Evolutionary conservation across 1,139 yeast genomes (phyloP), one percentile per base, ranked within the genome.

Genomic region (Suhomyces panamericanus): DNA sequence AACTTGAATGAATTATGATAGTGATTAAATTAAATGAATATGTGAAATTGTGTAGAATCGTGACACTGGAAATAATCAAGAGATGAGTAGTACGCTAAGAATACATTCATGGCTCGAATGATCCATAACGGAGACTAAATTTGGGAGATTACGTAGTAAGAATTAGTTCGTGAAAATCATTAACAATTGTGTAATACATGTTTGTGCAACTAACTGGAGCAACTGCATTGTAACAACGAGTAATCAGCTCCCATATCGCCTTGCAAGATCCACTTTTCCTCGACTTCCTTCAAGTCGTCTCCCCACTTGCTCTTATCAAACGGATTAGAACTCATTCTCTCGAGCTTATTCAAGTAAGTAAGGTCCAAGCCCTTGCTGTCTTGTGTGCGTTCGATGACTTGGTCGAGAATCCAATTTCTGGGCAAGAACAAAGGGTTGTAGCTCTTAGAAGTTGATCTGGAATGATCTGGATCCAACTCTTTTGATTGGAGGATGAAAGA

Each of bases 391-490:
- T 76, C 72, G 43, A 88, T 85, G 0, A 89, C 96, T 50, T 90
- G 93, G 46, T 89, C 91, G 44, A 93, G 69, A 42, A 91, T 82
- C 93, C 96, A 89, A 53, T 84, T 87, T 49, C 93, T 76, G 13
- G 96, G 95, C 13, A 87, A 75, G 58, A 93, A 91, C 32, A 79
- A 59, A 3, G 99, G 99, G 58, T 93, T 93, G 43, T 68, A 73
- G 2, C 53, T 44, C 12, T 66, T 57, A 47, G 89, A 78, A 9
- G 72, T 55, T 3, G 51, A 53, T 33, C 87, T 70, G 5, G 55
- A 59, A 14, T 64, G 65, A 32, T 68, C 67, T 0, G 65, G 41
- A 27, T 59, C 62, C 14, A 56, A 41, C 8, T 52, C 38, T 13
- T 52, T 53, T 4, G 68, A 70, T 56, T 56, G 75, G 69, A 14